Percentiles rank a stretch among this genome's conserved stretches.
Conservation (phyloP, 108 stramenopile genomes). For the Fragilariopsis cylindrus region DNA sequence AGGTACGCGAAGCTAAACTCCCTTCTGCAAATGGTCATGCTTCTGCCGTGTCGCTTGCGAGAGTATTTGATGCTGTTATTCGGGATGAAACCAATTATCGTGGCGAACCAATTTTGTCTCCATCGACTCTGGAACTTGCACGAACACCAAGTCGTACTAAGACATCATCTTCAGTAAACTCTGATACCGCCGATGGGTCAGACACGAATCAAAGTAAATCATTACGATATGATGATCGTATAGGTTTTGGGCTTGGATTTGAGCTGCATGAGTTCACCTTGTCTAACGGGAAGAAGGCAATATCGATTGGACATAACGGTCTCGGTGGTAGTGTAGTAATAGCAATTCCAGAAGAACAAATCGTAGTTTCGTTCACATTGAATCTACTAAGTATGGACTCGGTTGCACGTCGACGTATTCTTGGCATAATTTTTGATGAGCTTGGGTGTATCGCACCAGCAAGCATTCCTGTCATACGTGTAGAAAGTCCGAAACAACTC, state of each 20-base stretch:
- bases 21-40: conserved; percentile 39
- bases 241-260: conserved; percentile 37
- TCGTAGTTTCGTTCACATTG: neutral
- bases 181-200: conserved; percentile 1
- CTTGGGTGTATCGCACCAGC: neutral
- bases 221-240: conserved; percentile 1
- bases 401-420: neutral
- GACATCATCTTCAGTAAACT: neutral
- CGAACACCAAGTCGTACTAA: neutral
- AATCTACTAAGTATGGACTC: neutral
- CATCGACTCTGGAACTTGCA: neutral
- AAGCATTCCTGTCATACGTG: neutral
- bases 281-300: neutral
- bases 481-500: too few relatives aligned
- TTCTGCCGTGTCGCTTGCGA: conserved; percentile 37
- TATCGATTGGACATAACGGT: conserved; percentile 37
- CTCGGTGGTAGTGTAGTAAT: conserved; percentile 37
- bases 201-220: conserved; percentile 1
- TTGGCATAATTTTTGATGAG: conserved; percentile 3
- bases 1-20: conserved; percentile 35
- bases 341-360: conserved; percentile 3
- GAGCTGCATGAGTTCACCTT: conserved; percentile 25
- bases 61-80: conserved; percentile 22
- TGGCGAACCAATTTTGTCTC: conserved; percentile 6
- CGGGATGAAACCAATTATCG: neutral